Base-by-base conservation (phyloP, 805 yeast genomes). In the Candida alai region DNA sequence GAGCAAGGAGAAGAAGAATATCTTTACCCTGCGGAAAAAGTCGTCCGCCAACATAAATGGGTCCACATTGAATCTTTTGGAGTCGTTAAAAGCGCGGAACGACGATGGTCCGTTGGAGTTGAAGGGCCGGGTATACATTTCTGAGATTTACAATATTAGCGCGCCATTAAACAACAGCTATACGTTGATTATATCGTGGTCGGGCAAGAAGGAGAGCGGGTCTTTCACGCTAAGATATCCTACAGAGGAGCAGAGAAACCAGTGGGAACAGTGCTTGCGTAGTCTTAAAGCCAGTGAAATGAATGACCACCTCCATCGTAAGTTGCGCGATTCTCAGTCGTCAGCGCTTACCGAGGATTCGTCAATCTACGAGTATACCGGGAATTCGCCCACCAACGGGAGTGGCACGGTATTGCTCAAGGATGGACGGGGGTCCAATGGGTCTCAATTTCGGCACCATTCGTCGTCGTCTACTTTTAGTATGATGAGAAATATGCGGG, bases 191-290 rank as follows among this genome's bases (percentile, higher is more conserved):
- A 73, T 83, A 8, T 74, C 84, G 11, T 84, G 93, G 93, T 76
- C 80, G n/a, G 93, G 95, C 6, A 78, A 81, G 34, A 80, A 78
- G 48, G 97, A 89, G 44, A 79, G 84, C 19, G 96, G 96, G 10
- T 78, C 85, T 13, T 88, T 93, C 47, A 76, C 87, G 12, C 70
- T 93, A 52, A 73, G 85, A 37, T 87, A 87, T 58, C 74, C 82
- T 41, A 82, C 82, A 33, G 97, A 89, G 49, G 97, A 93, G 55
- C 69, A 71, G 12, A 70, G 94, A 43, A 73, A 72, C 38, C 90
- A 82, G 55, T 93, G 97, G 97, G 86, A 76, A 39, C 54, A 65
- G 2, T 74, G 87, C 41, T 67, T 84, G 42, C 72, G 79, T 39
- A 60, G 55, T 30, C 56, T 78, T 34, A 71, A 65, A 40, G 51